Base-by-base conservation (phyloP, 2,329 filamentous ascomycete species). In the Ramularia endophylla region DNA sequence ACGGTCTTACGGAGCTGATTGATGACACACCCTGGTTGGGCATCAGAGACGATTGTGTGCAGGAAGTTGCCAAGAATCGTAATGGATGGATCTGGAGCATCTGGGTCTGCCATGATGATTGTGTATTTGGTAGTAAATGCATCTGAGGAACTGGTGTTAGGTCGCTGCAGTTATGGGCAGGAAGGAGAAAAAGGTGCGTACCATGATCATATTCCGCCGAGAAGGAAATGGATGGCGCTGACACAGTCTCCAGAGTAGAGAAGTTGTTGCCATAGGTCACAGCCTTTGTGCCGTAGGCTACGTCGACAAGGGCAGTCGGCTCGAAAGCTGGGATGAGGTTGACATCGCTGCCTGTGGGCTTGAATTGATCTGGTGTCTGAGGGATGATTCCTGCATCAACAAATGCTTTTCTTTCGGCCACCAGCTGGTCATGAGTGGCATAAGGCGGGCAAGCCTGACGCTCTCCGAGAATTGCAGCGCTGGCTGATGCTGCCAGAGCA, bases 61-160 rank as follows among this genome's bases (percentile, higher is more conserved):
- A 55, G 44, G 38, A 47, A 52, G 38, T 47, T 35, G 7, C 25
- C 16, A 3, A 53, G 39, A 11, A 51, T 45, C 4, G 50, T 46
- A 15, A 37, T 30, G 3, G 38, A 43, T 7, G 47, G 47, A 32
- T 45, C 43, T 6, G 54, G 51, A 12, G 52, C 54, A 34, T 56
- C 54, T 2, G 53, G 53, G 39, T 57, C 52, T 41, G 52, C 47
- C 31, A 54, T 42, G 42, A 57, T 46, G 47, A 54, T 43, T 20
- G 48, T 51, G 46, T 56, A 57, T 15, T 55, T 55, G 5, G 53
- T 57, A 11, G 22, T 52, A 8, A 41, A 17, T 11, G 54, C 47
- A 27, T 56, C 40, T 38, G 20, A 8, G 19, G 8, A 25, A 25
- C 22, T 6, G 11, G 6, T 11, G 22, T 25, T 11, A 25, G 22